Evolutionary conservation across 805 yeast species (phyloP).

Genomic region (Zygotorulaspora danielsina): DNA sequence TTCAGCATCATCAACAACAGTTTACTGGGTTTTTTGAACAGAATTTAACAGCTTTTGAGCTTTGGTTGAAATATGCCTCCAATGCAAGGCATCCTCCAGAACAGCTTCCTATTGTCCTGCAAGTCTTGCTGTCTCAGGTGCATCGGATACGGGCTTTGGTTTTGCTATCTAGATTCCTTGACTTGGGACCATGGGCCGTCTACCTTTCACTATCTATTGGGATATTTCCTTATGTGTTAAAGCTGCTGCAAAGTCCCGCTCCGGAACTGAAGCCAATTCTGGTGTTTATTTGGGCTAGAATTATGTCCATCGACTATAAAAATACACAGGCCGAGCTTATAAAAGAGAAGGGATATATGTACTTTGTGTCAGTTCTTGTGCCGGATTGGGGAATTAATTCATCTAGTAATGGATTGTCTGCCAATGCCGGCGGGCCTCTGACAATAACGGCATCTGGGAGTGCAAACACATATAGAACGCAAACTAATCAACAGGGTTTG

Average conservation of each 20-base stretch:
- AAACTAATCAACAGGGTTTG: conserved; percentile 16
- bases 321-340: conserved; percentile 89
- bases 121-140: conserved; percentile 87
- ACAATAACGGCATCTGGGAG: conserved; percentile 22
- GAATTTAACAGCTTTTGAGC: conserved; percentile 91
- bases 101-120: conserved; percentile 89
- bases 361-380: conserved; percentile 75
- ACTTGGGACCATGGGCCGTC: conserved; percentile 97
- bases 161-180: conserved; percentile 77
- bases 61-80: conserved; percentile 90
- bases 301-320: conserved; percentile 89
- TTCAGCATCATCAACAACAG: conserved; percentile 50
- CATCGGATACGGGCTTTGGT: conserved; percentile 88
- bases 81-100: conserved; percentile 85
- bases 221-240: conserved; percentile 89
- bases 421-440: conserved; percentile 20
- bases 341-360: conserved; percentile 85
- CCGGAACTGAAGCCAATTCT: conserved; percentile 90
- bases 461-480: conserved; percentile 19
- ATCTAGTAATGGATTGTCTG: conserved; percentile 17
- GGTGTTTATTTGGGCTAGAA: conserved; percentile 95
- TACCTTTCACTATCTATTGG: conserved; percentile 89
- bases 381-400: conserved; percentile 34
- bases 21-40: conserved; percentile 95
- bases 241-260: conserved; percentile 88